Evolutionary conservation across 164 flowering plant species (phyloP).

Genomic region (Kalanchoe fedtschenkoi): DNA sequence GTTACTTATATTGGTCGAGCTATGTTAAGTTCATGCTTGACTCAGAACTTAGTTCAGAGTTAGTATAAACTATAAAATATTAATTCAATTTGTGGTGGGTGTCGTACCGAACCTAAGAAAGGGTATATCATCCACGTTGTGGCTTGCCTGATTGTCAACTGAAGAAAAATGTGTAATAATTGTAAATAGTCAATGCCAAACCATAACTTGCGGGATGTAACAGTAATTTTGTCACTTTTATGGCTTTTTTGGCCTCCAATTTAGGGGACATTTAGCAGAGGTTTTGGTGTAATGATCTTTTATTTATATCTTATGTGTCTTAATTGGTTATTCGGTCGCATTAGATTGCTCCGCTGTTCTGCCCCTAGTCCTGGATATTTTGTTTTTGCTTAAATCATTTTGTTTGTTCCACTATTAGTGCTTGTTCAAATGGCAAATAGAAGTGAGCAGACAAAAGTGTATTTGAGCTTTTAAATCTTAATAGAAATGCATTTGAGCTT

Average conservation of each 20-base stretch:
- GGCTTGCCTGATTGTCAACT: neutral
- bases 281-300: no score
- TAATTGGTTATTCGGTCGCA: neutral
- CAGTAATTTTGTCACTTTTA: neutral
- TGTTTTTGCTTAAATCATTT: no score
- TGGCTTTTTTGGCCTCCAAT: neutral
- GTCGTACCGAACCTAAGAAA: no score
- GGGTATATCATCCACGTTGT: neutral
- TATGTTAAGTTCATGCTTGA: no score
- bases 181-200: neutral
- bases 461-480: neutral
- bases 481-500: neutral
- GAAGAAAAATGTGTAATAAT: neutral
- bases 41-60: no score
- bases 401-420: no score
- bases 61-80: no score
- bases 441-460: neutral
- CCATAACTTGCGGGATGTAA: neutral
- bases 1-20: no score
- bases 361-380: neutral
- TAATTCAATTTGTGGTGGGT: no score
- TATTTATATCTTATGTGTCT: no score
- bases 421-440: no score
- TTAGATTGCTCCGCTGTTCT: neutral
- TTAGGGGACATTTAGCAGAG: neutral